Evolutionary conservation across 306 rosid genomes (phyloP).

Genomic region (Leucaena leucocephala): DNA sequence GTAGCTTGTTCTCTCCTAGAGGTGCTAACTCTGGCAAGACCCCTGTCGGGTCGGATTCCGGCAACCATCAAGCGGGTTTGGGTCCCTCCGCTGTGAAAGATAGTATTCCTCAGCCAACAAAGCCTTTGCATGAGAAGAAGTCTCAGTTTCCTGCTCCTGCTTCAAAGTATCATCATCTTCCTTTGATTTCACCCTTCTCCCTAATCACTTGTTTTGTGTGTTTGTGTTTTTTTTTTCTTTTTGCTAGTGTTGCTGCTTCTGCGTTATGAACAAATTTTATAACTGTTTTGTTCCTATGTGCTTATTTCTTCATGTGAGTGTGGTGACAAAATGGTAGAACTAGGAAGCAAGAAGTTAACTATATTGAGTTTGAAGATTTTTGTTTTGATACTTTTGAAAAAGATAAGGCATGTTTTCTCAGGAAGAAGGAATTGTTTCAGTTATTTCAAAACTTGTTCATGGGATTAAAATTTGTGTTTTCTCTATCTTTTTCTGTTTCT

Average conservation of each 20-base stretch:
- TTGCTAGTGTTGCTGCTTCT: neutral
- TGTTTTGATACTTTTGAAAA: conserved; percentile 4
- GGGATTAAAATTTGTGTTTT: neutral
- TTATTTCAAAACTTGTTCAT: neutral
- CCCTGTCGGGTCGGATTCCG: conserved; percentile 45
- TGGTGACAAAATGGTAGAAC: neutral
- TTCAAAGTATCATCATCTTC: conserved; percentile 56
- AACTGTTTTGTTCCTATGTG: neutral
- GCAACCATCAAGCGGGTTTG: conserved; percentile 48
- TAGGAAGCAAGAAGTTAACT: neutral
- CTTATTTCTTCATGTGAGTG: neutral
- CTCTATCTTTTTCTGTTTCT: neutral
- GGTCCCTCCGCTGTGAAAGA: conserved; percentile 51
- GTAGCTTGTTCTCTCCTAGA: conserved; percentile 66
- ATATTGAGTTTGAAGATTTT: neutral
- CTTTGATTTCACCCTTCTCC: conserved; percentile 3
- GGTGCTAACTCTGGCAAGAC: conserved; percentile 42
- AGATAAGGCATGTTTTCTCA: neutral
- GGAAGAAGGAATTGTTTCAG: neutral
- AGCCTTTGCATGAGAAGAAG: conserved; percentile 72
- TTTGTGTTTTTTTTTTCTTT: neutral
- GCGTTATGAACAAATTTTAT: neutral
- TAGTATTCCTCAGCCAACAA: conserved; percentile 60
- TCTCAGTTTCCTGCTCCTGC: conserved; percentile 75
- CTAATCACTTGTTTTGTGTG: too few species aligned